A percentile compares a stretch with the other conserved stretches of the same genome.
These are phyloP conservation scores for Aspergillus jensenii DNA, from an alignment of 2,329 filamentous ascomycete species.

Conservation along the genomic window DNA sequence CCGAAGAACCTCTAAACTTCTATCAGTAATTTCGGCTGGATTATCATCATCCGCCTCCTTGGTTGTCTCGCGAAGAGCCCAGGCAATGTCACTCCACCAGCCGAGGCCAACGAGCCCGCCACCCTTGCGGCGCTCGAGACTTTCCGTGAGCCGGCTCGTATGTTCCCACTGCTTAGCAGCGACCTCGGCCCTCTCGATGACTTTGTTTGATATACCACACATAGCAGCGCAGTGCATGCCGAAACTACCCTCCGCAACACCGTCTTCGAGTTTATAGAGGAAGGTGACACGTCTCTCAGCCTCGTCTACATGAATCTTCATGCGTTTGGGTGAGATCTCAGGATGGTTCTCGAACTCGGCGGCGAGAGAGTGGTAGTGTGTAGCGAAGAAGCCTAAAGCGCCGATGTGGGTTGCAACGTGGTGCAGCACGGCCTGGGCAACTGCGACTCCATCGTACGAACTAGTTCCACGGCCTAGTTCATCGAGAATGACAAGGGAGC, in stretches of 20 bases:
- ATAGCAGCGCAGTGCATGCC: slow-evolving; percentile 99
- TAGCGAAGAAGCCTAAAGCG: slow-evolving; percentile 94
- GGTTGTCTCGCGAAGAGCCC: slow-evolving; percentile 62
- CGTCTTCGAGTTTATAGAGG: slow-evolving; percentile 88
- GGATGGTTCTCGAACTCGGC: slow-evolving; percentile 88
- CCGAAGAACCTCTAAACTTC: slow-evolving; percentile 56
- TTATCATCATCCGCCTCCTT: slow-evolving; percentile 26
- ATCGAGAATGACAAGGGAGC: slow-evolving; percentile 93
- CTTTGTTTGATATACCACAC: slow-evolving; percentile 83
- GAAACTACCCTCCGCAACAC: slow-evolving; percentile 93
- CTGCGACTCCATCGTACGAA: slow-evolving; percentile 93
- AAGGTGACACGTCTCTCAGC: slow-evolving; percentile 86
- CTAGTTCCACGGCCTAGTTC: slow-evolving; percentile 93
- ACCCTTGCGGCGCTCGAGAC: slow-evolving; percentile 74
- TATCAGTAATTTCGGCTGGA: slow-evolving; percentile 43
- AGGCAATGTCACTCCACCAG: slow-evolving; percentile 81
- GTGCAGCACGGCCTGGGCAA: slow-evolving; percentile 95
- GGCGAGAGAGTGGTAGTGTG: slow-evolving; percentile 92
- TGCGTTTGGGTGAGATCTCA: slow-evolving; percentile 80
- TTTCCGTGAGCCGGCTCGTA: slow-evolving; percentile 85
- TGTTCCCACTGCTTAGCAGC: slow-evolving; percentile 94
- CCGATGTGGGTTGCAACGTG: slow-evolving; percentile 92
- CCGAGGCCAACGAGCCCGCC: slow-evolving; percentile 83
- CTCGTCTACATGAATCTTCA: slow-evolving; percentile 94
- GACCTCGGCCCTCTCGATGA: slow-evolving; percentile 83